A percentile compares a stretch with the other conserved stretches of the same genome.
Evolutionary conservation across 306 rosid species (phyloP).

Genomic region (Adenanthera pavonina): DNA sequence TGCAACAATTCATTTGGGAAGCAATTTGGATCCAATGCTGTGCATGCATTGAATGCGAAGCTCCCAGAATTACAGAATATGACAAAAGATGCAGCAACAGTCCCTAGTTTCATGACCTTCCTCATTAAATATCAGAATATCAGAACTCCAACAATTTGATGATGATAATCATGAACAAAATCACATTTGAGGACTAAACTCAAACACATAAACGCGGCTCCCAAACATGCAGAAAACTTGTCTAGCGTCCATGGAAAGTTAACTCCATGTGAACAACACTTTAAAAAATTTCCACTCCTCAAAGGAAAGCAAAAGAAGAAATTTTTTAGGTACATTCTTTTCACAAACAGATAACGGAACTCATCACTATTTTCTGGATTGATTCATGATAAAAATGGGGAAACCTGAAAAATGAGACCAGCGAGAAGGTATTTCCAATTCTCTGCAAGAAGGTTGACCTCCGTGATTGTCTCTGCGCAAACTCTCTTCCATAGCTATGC

Average conservation of each 20-base stretch:
- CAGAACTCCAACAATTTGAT: neutral
- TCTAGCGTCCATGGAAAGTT: slow-evolving; percentile 43
- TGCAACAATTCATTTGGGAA: slow-evolving; percentile 24
- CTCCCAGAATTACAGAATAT: slow-evolving; percentile 39
- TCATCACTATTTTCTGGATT: neutral
- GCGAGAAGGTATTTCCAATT: slow-evolving; percentile 91
- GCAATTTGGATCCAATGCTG: slow-evolving; percentile 25
- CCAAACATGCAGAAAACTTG: slow-evolving; percentile 40
- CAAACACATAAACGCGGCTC: neutral
- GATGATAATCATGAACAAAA: slow-evolving; percentile 24
- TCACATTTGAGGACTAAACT: neutral
- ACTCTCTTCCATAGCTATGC: slow-evolving; percentile 83
- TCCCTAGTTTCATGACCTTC: slow-evolving; percentile 34
- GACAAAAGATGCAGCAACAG: slow-evolving; percentile 39
- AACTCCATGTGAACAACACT: slow-evolving; percentile 44
- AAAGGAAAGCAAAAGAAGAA: slow-evolving; percentile 26
- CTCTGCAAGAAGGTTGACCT: slow-evolving; percentile 75
- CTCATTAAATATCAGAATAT: slow-evolving; percentile 12
- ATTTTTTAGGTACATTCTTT: neutral
- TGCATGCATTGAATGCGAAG: slow-evolving; percentile 36
- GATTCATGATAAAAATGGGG: slow-evolving; percentile 24
- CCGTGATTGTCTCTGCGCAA: slow-evolving; percentile 65
- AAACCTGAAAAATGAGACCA: slow-evolving; percentile 80
- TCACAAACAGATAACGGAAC: slow-evolving; percentile 33
- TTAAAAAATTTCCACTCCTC: slow-evolving; percentile 18